Base-by-base conservation (phyloP, 805 yeast species). In the Barnettozyma sp. region DNA sequence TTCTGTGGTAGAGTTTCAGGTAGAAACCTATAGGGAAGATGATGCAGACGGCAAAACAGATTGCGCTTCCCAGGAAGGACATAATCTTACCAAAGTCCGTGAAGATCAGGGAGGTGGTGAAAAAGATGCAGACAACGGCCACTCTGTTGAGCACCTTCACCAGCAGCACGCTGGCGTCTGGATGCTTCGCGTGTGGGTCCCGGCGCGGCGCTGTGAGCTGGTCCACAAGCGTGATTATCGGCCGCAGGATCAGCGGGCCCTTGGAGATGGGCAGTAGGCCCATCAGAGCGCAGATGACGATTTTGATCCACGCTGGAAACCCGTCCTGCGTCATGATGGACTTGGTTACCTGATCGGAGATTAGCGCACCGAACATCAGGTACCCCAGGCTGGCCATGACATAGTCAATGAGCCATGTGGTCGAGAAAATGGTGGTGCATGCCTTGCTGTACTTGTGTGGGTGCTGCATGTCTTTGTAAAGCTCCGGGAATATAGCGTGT, bases 401-500 rank as follows among this genome's bases (percentile, higher is more conserved):
- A 31, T 65, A 59, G 57, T 82, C 88, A 22, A 81, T 68, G 10
- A 65, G 30, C 42, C 74, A 71, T 0, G 88, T 78, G 40, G 73
- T 65, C 3, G 65, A 43, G 51, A 79, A 82, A 1, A 84, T 73
- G 12, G 72, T 55, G 25, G 69, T 65, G 35, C 79, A 63, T 39
- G 79, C 68, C 16, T 54, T 52, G n/a, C 54, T 45, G 53, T 73
- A 82, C 49, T 79, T 76, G 19, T 60, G 44, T 4, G 90, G 88
- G 45, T 76, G 81, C 36, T 82, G 66, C 82, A 82, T 78, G 55
- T 82, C 94, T 23, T 76, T 68, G 53, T 76, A 78, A 35, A 82
- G 64, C 45, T 82, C 82, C 3, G 92, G 92, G 50, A 82, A 83
- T 18, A 83, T 73, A 5, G 92, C 85, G 58, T 83, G 92, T 0